A percentile compares a stretch with the other conserved stretches of the same genome.
These are phyloP conservation scores for Fibroporia radiculosa DNA, from an alignment of 768 basidiomycete species.

Conservation along the genomic window DNA sequence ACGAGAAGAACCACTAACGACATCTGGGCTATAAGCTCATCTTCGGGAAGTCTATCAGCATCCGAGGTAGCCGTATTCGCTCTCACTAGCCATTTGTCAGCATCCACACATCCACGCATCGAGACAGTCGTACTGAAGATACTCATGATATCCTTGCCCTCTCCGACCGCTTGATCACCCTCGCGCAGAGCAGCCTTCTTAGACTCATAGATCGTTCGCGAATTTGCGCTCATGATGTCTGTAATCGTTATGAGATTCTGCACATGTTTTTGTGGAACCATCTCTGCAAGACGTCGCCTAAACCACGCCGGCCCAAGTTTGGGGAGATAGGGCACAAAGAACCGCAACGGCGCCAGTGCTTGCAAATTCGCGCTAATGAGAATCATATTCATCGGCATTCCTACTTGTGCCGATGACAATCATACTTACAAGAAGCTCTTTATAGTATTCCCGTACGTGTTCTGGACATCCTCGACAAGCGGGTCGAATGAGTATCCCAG, in stretches of 20 bases:
- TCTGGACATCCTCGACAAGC: constrained; percentile 9
- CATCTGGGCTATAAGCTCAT: constrained; percentile 34
- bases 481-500: constrained; percentile 22
- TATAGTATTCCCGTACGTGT: constrained; percentile 18
- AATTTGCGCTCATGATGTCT: constrained; percentile 27
- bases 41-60: constrained; percentile 17
- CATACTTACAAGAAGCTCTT: constrained; percentile 14
- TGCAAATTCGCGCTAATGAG: neutral
- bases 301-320: constrained; percentile 19
- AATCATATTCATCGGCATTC: neutral
- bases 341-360: constrained; percentile 7
- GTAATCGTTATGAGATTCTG: constrained; percentile 27
- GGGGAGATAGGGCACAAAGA: constrained; percentile 10
- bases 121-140: constrained; percentile 19
- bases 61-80: constrained; percentile 28
- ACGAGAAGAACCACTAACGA: constrained; percentile 11
- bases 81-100: constrained; percentile 24
- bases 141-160: constrained; percentile 38
- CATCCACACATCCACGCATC: neutral
- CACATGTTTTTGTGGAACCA: constrained; percentile 25
- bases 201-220: constrained; percentile 27
- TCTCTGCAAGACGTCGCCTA: constrained; percentile 27
- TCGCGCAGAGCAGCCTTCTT: constrained; percentile 29
- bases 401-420: no score
- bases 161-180: constrained; percentile 23